Conservation (phyloP, 306 rosid species). For the Malus domestica region ASM211411v1 NC_041801.1:3938501-3939000, state of each 20-base stretch:
- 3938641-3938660: slow-evolving; percentile 57
- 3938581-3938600: not conserved
- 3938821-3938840: not conserved
- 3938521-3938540: not conserved
- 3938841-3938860: not conserved
- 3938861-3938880: not conserved
- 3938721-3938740: slow-evolving; percentile 27
- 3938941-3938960: not conserved
- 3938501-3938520: slow-evolving; percentile 1
- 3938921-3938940: not conserved
- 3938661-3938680: slow-evolving; percentile 61
- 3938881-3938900: not conserved
- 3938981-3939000: no score
- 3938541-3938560: not conserved
- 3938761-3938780: slow-evolving; percentile 1
- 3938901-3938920: not conserved
- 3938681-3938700: slow-evolving; percentile 33
- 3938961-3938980: not conserved
- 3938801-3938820: not conserved
- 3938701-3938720: slow-evolving; percentile 42
- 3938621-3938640: slow-evolving; percentile 55
- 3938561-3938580: not conserved
- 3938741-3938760: slow-evolving; percentile 18
- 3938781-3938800: not conserved
- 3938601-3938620: slow-evolving; percentile 45